Percentiles rank a stretch among this genome's conserved stretches.
Evolutionary conservation across 2,329 filamentous ascomycete species (phyloP).

Genomic region (Chrysoporthe cubensis): DNA sequence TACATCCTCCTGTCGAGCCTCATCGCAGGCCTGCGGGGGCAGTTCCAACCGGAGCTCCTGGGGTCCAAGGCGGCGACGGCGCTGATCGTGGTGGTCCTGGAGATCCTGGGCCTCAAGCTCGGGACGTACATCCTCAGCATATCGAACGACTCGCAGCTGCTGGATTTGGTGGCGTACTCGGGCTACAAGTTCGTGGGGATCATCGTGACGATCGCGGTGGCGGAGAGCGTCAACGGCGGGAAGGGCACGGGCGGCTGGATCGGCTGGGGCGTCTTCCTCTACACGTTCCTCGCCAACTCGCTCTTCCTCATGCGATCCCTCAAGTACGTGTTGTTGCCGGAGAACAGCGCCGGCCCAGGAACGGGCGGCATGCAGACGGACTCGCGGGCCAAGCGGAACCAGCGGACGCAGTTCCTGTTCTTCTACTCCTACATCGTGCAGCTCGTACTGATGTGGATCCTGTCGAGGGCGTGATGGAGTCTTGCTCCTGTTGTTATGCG

Average conservation of each 20-base stretch:
- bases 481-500: not conserved
- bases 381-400: slow-evolving; percentile 82
- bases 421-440: slow-evolving; percentile 94
- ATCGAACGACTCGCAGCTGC: slow-evolving; percentile 88
- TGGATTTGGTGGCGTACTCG: slow-evolving; percentile 93
- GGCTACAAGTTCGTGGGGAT: slow-evolving; percentile 99
- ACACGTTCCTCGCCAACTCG: slow-evolving; percentile 92
- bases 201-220: slow-evolving; percentile 82
- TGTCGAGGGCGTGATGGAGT: slow-evolving; percentile 49
- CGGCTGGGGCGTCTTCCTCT: slow-evolving; percentile 86
- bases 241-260: slow-evolving; percentile 85
- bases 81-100: slow-evolving; percentile 79
- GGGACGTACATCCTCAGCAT: slow-evolving; percentile 94
- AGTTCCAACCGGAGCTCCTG: slow-evolving; percentile 92
- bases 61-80: slow-evolving; percentile 87
- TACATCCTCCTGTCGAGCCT: slow-evolving; percentile 95
- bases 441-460: slow-evolving; percentile 89
- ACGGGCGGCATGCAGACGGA: slow-evolving; percentile 68
- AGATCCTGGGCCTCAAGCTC: slow-evolving; percentile 88
- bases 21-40: slow-evolving; percentile 83
- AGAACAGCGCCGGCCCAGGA: slow-evolving; percentile 69
- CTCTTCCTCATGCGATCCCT: slow-evolving; percentile 94
- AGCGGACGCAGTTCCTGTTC: slow-evolving; percentile 89
- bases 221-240: slow-evolving; percentile 77
- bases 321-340: slow-evolving; percentile 92